Base-by-base conservation (phyloP, 106 monocot species). In the Allium cepa region DNA sequence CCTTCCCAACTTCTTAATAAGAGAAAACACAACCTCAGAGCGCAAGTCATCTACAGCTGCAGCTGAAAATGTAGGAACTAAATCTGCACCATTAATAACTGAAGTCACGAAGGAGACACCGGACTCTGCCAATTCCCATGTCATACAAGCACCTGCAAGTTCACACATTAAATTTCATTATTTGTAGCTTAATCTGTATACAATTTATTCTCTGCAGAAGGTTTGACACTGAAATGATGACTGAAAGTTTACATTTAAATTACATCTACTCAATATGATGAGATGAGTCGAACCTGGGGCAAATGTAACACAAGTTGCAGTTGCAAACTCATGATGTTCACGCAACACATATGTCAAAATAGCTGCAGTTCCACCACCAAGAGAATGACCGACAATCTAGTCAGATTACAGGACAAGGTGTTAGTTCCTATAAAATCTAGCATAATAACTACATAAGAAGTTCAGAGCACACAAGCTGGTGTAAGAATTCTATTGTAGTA, bases 41-140 rank as follows among this genome's bases (percentile, higher is more conserved):
- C 96, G 92, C 60, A 97, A 63, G 62, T 97, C 96, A 77, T 97
- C 96, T 36, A 97, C 96, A 63, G 96, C 85, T 71, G 88, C 96
- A 72, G 88, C 88, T 26, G 96, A 97, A 80, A 97, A 97, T 26
- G 88, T 92, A 53, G 96, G 96, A 16, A 97, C 96, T 52, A 97
- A 69, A 79, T 97, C 96, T 74, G 96, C 88, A 59, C 88, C 96
- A 82, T 97, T 97, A 47, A 97, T 87, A 59, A 97, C 81, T 76
- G 96, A 88, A 68, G 96, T 97, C 72, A 97, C 77, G 70, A 92
- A 97, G 48, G 83, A 75, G n/a, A 49, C 71, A 46, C 96, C 96
- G 12, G 96, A 97, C 46, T 92, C 96, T 69, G 96, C 96, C 63
- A 97, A 77, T 49, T 97, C 96, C 92, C 88, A 97, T 59, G 86